Conservation (phyloP, 768 basidiomycete species). For the Pisolithus microcarpus region DNA sequence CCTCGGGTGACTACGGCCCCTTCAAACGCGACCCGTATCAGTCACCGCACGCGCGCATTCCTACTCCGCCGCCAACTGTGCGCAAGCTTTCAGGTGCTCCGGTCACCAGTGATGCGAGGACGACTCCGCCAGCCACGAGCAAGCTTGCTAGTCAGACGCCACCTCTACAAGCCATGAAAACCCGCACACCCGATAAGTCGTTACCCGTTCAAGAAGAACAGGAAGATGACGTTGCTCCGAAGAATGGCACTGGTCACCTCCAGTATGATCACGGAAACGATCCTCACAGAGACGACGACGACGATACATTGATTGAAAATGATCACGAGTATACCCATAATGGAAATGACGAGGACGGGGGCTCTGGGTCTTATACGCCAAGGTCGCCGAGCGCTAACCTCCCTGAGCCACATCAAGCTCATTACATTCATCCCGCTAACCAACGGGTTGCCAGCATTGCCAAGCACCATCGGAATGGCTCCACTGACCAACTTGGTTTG, state of each 20-base stretch:
- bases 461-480: slow-evolving; percentile 47
- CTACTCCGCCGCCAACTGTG: slow-evolving; percentile 23
- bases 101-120: slow-evolving; percentile 17
- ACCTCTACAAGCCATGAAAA: slow-evolving; percentile 43
- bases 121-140: slow-evolving; percentile 30
- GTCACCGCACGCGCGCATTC: slow-evolving; percentile 20
- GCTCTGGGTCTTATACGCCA: slow-evolving; percentile 56
- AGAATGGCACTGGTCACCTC: slow-evolving; percentile 34
- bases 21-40: slow-evolving; percentile 39
- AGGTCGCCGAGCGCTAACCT: slow-evolving; percentile 59
- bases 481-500: slow-evolving; percentile 57
- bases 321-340: slow-evolving; percentile 26
- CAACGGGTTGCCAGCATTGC: slow-evolving; percentile 32
- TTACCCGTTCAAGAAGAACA: slow-evolving; percentile 72
- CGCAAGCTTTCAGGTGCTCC: slow-evolving; percentile 19
- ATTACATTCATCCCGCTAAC: slow-evolving; percentile 23
- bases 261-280: slow-evolving; percentile 30
- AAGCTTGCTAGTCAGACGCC: slow-evolving; percentile 47
- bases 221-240: slow-evolving; percentile 51
- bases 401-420: slow-evolving; percentile 37
- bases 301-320: slow-evolving; percentile 40
- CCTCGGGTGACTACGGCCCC: slow-evolving; percentile 38
- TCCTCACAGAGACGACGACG: slow-evolving; percentile 38
- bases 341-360: slow-evolving; percentile 38
- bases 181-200: slow-evolving; percentile 63